Conservation (phyloP, 257 asterid species). For the Apocynum venetum region DNA sequence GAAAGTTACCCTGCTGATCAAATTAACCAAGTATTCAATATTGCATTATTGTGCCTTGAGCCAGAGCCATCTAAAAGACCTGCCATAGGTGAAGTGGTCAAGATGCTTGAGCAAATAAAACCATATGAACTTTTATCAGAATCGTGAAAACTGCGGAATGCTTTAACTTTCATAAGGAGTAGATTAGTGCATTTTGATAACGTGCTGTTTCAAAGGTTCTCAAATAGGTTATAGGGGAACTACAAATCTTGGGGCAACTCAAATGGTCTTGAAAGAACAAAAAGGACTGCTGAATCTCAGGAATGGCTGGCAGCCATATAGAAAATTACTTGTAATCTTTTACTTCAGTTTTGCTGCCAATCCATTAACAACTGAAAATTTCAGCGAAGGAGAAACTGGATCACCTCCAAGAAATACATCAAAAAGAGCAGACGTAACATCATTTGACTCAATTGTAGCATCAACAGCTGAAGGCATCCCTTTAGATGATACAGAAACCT, state of each 20-base stretch:
- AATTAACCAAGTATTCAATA: conserved; percentile 45
- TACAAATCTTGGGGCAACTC: conserved; percentile 13
- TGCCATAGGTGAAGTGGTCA: conserved; percentile 69
- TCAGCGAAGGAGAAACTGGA: conserved; percentile 80
- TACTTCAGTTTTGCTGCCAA: conserved; percentile 53
- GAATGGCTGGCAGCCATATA: conserved; percentile 9
- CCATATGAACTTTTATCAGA: conserved; percentile 25
- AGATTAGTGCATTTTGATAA: not conserved
- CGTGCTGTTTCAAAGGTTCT: not conserved
- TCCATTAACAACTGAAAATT: conserved; percentile 61
- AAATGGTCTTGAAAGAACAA: conserved; percentile 3
- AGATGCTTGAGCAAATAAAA: conserved; percentile 61
- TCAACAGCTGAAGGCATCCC: conserved; percentile 60
- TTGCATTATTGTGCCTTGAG: conserved; percentile 74
- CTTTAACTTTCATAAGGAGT: not conserved
- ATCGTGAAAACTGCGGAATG: conserved; percentile 1
- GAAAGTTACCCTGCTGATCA: conserved; percentile 47
- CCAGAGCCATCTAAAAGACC: conserved; percentile 74
- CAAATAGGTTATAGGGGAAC: not conserved
- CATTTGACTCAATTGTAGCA: conserved; percentile 67
- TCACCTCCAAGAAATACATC: conserved; percentile 78
- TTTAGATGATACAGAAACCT: conserved; percentile 72
- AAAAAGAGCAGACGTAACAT: conserved; percentile 69
- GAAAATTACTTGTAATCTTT: conserved; percentile 14
- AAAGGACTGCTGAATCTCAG: not conserved